These are phyloP conservation scores for Phytopythium chamaehyphon DNA, from an alignment of 352 stramenopile species.

Conservation along the genomic window DNA sequence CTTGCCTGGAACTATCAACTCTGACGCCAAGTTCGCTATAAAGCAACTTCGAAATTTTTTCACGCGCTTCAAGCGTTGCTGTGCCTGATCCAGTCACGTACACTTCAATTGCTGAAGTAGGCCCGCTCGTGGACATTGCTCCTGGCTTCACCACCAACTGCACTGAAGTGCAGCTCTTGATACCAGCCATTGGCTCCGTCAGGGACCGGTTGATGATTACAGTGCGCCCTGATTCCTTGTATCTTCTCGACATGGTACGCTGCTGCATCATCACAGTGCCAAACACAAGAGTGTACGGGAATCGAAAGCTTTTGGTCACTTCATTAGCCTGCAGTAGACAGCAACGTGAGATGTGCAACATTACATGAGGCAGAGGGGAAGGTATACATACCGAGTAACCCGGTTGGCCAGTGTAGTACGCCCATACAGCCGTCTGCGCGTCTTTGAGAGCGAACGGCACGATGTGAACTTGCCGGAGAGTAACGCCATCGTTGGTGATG, in stretches of 20 bases:
- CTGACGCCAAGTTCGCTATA: too few species aligned
- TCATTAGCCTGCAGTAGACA: background rate
- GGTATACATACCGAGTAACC: background rate
- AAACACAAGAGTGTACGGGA: background rate
- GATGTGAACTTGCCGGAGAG: background rate
- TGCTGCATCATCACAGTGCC: background rate
- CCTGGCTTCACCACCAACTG: background rate
- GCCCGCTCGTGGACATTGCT: background rate
- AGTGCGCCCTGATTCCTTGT: background rate
- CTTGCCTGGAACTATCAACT: too few species aligned
- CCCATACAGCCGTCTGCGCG: background rate
- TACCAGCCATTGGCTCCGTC: background rate
- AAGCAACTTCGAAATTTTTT: background rate
- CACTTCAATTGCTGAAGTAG: background rate
- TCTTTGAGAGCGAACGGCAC: background rate
- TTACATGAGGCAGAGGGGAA: background rate
- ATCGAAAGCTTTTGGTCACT: background rate
- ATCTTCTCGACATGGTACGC: background rate
- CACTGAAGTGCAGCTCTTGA: background rate
- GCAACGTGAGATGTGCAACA: too few species aligned
- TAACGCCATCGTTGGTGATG: background rate
- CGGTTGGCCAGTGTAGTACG: background rate
- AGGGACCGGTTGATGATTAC: background rate
- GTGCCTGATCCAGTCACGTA: background rate
- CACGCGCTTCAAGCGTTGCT: background rate